phyloP scores from a whole-genome alignment of 768 basidiomycete species.

The Antrodiella citrinella region DNA sequence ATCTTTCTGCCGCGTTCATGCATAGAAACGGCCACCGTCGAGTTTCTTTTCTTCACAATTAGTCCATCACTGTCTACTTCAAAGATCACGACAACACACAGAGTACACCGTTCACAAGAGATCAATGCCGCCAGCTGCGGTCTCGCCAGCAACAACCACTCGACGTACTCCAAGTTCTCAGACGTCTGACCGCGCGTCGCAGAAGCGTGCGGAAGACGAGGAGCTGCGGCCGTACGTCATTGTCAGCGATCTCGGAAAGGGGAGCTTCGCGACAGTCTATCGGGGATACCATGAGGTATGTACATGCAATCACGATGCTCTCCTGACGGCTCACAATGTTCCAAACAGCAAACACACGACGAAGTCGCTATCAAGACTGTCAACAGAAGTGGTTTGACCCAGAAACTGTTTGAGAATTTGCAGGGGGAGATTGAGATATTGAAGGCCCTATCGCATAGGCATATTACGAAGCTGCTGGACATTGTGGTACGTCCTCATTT shows the following conservation, averaged over 20 bases:
- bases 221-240: slow-evolving; percentile 74
- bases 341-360: slow-evolving; percentile 58
- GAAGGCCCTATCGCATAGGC: slow-evolving; percentile 85
- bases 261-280: slow-evolving; percentile 94
- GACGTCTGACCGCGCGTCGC: not conserved
- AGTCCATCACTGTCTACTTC: no score
- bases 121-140: slow-evolving; percentile 19
- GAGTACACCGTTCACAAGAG: no score
- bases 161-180: slow-evolving; percentile 7
- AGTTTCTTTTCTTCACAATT: no score
- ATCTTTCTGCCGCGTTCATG: no score
- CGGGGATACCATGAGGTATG: slow-evolving; percentile 86
- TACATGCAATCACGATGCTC: not conserved
- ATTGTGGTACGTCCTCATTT: slow-evolving; percentile 59
- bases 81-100: no score
- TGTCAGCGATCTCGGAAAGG: slow-evolving; percentile 72
- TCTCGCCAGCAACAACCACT: slow-evolving; percentile 14
- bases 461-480: slow-evolving; percentile 89
- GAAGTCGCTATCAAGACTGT: slow-evolving; percentile 95
- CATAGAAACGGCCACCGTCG: no score
- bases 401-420: slow-evolving; percentile 95
- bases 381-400: slow-evolving; percentile 74
- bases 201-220: slow-evolving; percentile 43
- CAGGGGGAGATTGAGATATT: slow-evolving; percentile 97
- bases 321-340: not conserved